Base-by-base conservation (phyloP, 1,284 basidiomycete genomes). In the Apiotrichum veenhuisii region DNA sequence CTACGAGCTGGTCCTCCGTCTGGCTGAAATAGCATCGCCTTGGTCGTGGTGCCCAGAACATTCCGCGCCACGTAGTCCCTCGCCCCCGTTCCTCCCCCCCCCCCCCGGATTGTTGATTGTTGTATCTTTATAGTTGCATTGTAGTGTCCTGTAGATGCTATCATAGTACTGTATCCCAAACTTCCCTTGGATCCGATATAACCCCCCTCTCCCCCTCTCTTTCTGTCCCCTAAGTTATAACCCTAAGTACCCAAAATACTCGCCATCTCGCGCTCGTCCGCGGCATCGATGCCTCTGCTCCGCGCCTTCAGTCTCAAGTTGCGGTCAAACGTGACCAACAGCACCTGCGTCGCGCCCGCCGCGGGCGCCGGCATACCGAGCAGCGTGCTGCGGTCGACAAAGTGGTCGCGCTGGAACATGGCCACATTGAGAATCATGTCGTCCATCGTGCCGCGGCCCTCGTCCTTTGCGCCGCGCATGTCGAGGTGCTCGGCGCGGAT, bases 381-480 rank as follows among this genome's bases (percentile, higher is more conserved):
- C 71, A 91, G 78, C 20, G 79, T 79, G 0, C 89, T 86, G 15
- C 93, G 85, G 76, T 96, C 90, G 23, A 87, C 80, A 85, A 93
- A 98, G 70, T 97, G 91, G 47, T 91, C 87, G 51, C 87, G 83
- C 72, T 97, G 95, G 89, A 92, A 97, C 47, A 87, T 81, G 12
- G 91, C 90, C 22, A 92, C 88, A 66, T 89, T 87, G 42, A 98
- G 82, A 61, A 98, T 97, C 51, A 96, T 82, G 71, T 98, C 94
- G 73, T 98, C 95, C 87, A 97, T 92, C 59, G 83, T 91, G 34
- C 88, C 81, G 49, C 89, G 88, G 18, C 5, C 10, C 18, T 47
- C 54, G 9, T 76, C 79, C 38, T 77, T 77, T 52, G 80, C 73
- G 50, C 20, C 22, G 37, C 12, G 80, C 73, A 93, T 91, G 61